Percentiles rank a stretch among this genome's conserved stretches.
These are phyloP conservation scores for Passalora sequoiae DNA, from an alignment of 2,329 filamentous ascomycete genomes.

Conservation along the genomic window DNA sequence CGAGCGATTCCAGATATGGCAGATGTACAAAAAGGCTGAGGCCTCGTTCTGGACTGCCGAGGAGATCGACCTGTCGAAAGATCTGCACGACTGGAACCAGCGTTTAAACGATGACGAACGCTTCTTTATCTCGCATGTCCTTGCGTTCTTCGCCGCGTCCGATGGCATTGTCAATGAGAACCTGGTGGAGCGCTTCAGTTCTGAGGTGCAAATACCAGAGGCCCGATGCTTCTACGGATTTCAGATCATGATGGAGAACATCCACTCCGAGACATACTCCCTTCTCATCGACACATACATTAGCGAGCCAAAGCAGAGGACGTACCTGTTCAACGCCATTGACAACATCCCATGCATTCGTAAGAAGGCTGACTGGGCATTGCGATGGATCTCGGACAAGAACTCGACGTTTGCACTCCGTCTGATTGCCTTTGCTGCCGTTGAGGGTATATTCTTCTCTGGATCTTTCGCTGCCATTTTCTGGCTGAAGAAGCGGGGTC, in stretches of 20 bases:
- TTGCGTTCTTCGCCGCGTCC: slow-evolving; percentile 97
- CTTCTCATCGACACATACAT: slow-evolving; percentile 99
- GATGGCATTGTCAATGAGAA: slow-evolving; percentile 99
- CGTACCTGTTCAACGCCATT: slow-evolving; percentile 95
- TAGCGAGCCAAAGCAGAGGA: slow-evolving; percentile 91
- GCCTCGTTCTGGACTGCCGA: slow-evolving; percentile 99
- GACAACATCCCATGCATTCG: slow-evolving; percentile 98
- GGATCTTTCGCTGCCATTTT: slow-evolving; percentile 98
- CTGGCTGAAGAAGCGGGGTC: slow-evolving; percentile 99
- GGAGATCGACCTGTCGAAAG: slow-evolving; percentile 98
- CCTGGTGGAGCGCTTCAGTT: slow-evolving; percentile 93
- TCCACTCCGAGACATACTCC: slow-evolving; percentile 99
- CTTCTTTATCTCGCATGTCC: slow-evolving; percentile 96
- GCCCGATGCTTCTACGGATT: slow-evolving; percentile 99
- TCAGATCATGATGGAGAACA: slow-evolving; percentile 99
- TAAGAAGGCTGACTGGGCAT: slow-evolving; percentile 98
- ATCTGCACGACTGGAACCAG: slow-evolving; percentile 99
- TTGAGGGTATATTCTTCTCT: slow-evolving; percentile 99
- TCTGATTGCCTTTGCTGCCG: slow-evolving; percentile 91
- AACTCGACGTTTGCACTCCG: slow-evolving; percentile 93
- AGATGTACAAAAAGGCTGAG: slow-evolving; percentile 99
- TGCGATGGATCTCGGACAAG: slow-evolving; percentile 89
- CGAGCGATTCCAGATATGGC: slow-evolving; percentile 73
- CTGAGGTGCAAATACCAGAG: slow-evolving; percentile 94
- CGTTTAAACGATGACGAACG: slow-evolving; percentile 92